These are phyloP conservation scores for Kalanchoe fedtschenkoi DNA, from an alignment of 164 flowering plant genomes.

Conservation along the genomic window DNA sequence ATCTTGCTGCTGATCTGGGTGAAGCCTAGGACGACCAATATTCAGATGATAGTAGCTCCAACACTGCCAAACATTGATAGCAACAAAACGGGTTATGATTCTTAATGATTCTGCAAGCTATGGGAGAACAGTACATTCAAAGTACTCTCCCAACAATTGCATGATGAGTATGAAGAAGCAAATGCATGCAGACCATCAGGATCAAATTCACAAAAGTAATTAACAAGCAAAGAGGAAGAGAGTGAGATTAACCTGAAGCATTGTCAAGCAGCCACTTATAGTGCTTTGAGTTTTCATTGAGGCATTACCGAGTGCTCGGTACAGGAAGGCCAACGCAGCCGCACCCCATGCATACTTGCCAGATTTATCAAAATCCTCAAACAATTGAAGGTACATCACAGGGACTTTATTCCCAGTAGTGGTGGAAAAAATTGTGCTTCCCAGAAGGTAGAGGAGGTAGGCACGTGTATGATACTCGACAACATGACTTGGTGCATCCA, in stretches of 20 bases:
- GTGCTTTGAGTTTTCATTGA: slow-evolving; percentile 59
- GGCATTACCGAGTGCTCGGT: slow-evolving; percentile 75
- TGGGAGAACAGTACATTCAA: not conserved
- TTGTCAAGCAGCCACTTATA: slow-evolving; percentile 62
- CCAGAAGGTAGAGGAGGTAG: slow-evolving; percentile 57
- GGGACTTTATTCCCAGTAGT: slow-evolving; percentile 74
- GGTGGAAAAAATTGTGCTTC: slow-evolving; percentile 71
- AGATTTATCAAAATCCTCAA: slow-evolving; percentile 51
- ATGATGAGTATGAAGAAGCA: not conserved
- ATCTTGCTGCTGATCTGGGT: slow-evolving; percentile 40
- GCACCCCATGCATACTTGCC: slow-evolving; percentile 76
- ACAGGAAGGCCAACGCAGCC: slow-evolving; percentile 60
- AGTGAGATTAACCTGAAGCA: slow-evolving; percentile 39
- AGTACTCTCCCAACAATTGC: not conserved
- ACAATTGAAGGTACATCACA: slow-evolving; percentile 63
- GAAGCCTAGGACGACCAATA: slow-evolving; percentile 59
- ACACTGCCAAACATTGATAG: not conserved
- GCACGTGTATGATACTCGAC: slow-evolving; percentile 52
- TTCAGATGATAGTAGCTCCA: slow-evolving; percentile 71
- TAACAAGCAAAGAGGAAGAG: not conserved
- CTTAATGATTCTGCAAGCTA: not conserved
- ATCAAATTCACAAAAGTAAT: not conserved
- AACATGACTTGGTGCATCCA: slow-evolving; percentile 34
- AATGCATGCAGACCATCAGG: not conserved
- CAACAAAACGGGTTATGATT: not conserved